phyloP scores from a whole-genome alignment of 2,329 filamentous ascomycete genomes.

The Paecilomyces sp. region DNA sequence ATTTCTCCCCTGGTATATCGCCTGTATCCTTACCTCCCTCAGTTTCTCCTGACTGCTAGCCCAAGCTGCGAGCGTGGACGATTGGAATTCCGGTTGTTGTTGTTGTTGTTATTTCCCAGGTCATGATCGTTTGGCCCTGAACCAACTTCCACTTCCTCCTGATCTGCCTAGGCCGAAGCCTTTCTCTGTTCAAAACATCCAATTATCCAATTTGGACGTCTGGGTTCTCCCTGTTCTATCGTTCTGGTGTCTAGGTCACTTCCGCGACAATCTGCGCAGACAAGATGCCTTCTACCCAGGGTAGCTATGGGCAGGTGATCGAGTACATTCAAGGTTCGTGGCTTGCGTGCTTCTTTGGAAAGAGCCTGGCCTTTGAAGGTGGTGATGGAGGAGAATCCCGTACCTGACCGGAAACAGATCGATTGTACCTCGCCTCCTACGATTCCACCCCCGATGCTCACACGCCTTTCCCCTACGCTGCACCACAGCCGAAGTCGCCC shows the following conservation, averaged over 20 bases:
- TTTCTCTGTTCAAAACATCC: background rate
- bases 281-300: constrained; percentile 44
- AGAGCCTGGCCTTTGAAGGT: background rate
- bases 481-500: constrained; percentile 55
- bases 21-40: constrained; percentile 8
- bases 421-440: constrained; percentile 91
- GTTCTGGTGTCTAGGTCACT: background rate
- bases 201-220: background rate
- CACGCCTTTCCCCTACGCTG: constrained; percentile 79
- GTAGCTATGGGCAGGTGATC: constrained; percentile 79
- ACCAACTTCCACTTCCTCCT: background rate
- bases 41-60: constrained; percentile 2
- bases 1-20: constrained; percentile 4
- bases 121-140: background rate
- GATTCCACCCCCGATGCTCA: constrained; percentile 70
- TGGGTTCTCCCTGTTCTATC: background rate
- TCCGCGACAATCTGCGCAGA: constrained; percentile 3
- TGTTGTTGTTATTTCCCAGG: background rate
- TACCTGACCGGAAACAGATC: constrained; percentile 51
- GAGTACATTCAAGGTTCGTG: constrained; percentile 88
- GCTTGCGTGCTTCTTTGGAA: constrained; percentile 3
- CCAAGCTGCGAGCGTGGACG: background rate
- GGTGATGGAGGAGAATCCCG: constrained; percentile 6
- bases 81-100: background rate
- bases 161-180: background rate